Base-by-base conservation (phyloP, 2,329 filamentous ascomycete species). In the Aspergillus intermedius region DNA sequence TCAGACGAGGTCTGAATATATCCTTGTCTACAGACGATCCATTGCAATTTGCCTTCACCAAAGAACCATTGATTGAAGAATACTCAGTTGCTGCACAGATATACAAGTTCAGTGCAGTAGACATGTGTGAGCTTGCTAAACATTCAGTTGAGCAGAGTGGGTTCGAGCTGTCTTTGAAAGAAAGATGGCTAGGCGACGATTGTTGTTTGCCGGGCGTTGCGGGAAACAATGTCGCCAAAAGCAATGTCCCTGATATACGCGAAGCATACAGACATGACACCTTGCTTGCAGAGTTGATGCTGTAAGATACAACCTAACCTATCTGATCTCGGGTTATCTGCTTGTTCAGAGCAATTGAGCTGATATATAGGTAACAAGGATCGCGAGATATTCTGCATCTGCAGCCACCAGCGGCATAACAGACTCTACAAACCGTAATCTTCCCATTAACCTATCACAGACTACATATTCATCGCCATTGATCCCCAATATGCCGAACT, bases 61-160 rank as follows among this genome's bases (percentile, higher is more conserved):
- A 97, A 62, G 93, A 98, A 68, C 93, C 93, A 1, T 73, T 98
- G 49, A 98, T 98, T 57, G 93, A 98, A 68, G 93, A 98, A 65
- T 98, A 98, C 63, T 91, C 91, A 0, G 93, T 98, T 7, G 93
- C 93, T 3, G 93, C 93, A 4, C 93, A 98, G 70, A 98, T 98
- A 50, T 98, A 97, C 74, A 97, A 97, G 72, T 81, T 98, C 35
- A 94, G 85, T 62, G 87, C 91, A 1, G 91, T 97, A 3, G 93
- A 98, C 63, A 98, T 98, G 93, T 97, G 93, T 65, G 93, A 98
- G 71, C 72, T 98, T 49, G 93, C 93, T 21, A 95, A 95, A 71
- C 91, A 97, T 66, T 95, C 89, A 8, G 93, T 98, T 37, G 83
- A 86, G 60, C 93, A 98, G 67, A 95, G 89, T 65, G 93, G 93